phyloP scores from a whole-genome alignment of 768 basidiomycete genomes.

The Kwoniella shandongensis region DNA sequence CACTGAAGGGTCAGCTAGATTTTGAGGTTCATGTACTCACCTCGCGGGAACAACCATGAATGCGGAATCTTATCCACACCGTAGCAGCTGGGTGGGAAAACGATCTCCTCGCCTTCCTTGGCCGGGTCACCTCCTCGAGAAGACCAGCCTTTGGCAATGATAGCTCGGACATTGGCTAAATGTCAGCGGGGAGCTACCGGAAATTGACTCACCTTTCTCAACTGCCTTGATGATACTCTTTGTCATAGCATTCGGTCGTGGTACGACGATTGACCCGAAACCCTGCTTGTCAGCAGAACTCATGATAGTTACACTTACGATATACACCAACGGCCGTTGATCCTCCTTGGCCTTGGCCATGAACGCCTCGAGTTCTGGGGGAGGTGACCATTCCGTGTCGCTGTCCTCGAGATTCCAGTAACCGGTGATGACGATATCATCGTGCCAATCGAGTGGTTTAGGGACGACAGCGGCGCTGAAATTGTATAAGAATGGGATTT shows the following conservation, averaged over 20 bases:
- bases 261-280: slow-evolving; percentile 70
- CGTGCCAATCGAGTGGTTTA: slow-evolving; percentile 70
- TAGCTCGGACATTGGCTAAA: slow-evolving; percentile 64
- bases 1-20: slow-evolving; percentile 65
- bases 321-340: slow-evolving; percentile 66
- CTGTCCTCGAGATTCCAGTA: slow-evolving; percentile 69
- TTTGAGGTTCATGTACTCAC: slow-evolving; percentile 61
- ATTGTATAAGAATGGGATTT: slow-evolving; percentile 65
- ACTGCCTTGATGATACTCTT: slow-evolving; percentile 64
- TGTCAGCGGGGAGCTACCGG: background rate
- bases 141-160: slow-evolving; percentile 70
- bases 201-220: slow-evolving; percentile 58
- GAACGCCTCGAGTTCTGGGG: slow-evolving; percentile 59
- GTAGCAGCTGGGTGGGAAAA: slow-evolving; percentile 55
- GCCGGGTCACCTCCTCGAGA: slow-evolving; percentile 56
- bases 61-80: slow-evolving; percentile 68
- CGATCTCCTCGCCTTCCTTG: slow-evolving; percentile 55
- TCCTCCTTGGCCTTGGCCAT: slow-evolving; percentile 63
- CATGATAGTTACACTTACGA: slow-evolving; percentile 51
- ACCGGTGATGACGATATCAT: slow-evolving; percentile 56
- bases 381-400: slow-evolving; percentile 63
- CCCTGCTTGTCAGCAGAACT: slow-evolving; percentile 45
- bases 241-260: slow-evolving; percentile 62
- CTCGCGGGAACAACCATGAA: slow-evolving; percentile 55
- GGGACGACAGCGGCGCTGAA: slow-evolving; percentile 69